Evolutionary conservation across 192 early-diverging fungal genomes (phyloP).

Genomic region (Obelidium mucronatum): DNA sequence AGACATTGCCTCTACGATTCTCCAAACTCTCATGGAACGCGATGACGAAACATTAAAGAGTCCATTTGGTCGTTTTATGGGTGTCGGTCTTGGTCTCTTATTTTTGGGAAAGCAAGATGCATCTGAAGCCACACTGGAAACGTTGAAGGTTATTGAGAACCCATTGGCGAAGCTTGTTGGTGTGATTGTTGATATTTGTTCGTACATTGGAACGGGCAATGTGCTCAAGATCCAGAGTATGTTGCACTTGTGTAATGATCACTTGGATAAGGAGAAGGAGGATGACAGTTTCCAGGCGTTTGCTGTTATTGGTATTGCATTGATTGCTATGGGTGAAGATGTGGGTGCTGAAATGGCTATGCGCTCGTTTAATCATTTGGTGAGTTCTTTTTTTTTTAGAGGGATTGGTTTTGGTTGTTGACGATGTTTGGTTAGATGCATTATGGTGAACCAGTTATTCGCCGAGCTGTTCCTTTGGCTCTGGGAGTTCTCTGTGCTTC

Average conservation of each 20-base stretch:
- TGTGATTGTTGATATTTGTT: constrained; percentile 87
- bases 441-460: constrained; percentile 95
- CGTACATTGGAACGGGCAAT: constrained; percentile 95
- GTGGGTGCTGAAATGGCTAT: constrained; percentile 96
- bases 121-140: constrained; percentile 90
- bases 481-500: constrained; percentile 95
- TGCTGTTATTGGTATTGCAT: constrained; percentile 93
- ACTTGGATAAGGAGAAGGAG: constrained; percentile 87
- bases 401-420: background rate
- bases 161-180: constrained; percentile 89
- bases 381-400: constrained; percentile 37
- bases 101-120: constrained; percentile 90
- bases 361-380: constrained; percentile 93
- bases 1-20: constrained; percentile 89
- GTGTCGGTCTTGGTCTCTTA: constrained; percentile 88
- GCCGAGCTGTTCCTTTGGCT: constrained; percentile 93
- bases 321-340: constrained; percentile 98
- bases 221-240: constrained; percentile 96
- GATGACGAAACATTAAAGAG: constrained; percentile 86
- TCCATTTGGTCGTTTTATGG: constrained; percentile 90
- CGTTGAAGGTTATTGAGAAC: constrained; percentile 93
- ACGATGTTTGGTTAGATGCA: constrained; percentile 77
- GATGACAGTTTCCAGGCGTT: constrained; percentile 90
- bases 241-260: constrained; percentile 96
- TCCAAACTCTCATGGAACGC: constrained; percentile 96